These are phyloP conservation scores for Suhomyces coccinellae DNA, from an alignment of 1,139 yeast species.

Conservation along the genomic window DNA sequence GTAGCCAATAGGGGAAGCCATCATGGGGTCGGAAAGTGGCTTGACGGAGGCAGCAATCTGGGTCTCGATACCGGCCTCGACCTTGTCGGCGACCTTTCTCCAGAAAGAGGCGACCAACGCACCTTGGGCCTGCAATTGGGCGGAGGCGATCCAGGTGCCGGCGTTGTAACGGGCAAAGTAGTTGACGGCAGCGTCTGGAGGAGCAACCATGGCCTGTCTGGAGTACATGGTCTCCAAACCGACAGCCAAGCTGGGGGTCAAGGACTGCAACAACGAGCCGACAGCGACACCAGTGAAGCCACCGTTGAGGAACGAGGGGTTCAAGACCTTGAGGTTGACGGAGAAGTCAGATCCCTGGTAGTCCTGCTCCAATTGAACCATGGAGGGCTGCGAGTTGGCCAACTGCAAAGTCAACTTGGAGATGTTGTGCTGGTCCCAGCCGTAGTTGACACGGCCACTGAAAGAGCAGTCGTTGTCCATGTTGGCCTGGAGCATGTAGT, in stretches of 20 bases:
- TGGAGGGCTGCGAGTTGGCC: constrained; percentile 86
- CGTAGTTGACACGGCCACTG: constrained; percentile 88
- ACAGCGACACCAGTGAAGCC: constrained; percentile 89
- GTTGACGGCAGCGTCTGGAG: constrained; percentile 91
- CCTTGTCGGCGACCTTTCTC: constrained; percentile 88
- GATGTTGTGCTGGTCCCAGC: constrained; percentile 79
- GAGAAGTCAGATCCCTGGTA: constrained; percentile 87
- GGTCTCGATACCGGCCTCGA: constrained; percentile 96
- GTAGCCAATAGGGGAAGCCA: constrained; percentile 77
- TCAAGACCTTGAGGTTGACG: constrained; percentile 83
- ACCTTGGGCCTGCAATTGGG: constrained; percentile 94
- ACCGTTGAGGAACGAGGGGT: constrained; percentile 77
- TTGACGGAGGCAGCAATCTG: constrained; percentile 76
- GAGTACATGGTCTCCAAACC: constrained; percentile 95
- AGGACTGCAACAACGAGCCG: constrained; percentile 85
- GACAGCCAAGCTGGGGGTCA: constrained; percentile 78
- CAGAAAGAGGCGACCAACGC: constrained; percentile 86
- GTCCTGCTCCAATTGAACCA: constrained; percentile 97
- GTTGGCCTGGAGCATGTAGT: constrained; percentile 86
- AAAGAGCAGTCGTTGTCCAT: constrained; percentile 83
- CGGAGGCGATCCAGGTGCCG: constrained; percentile 90
- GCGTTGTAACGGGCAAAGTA: constrained; percentile 89
- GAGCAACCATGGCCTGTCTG: constrained; percentile 67
- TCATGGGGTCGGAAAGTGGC: constrained; percentile 77
- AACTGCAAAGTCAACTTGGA: constrained; percentile 88